Evolutionary conservation across 768 basidiomycete species (phyloP).

Genomic region (Chalciporus pseudorubinellus): DNA sequence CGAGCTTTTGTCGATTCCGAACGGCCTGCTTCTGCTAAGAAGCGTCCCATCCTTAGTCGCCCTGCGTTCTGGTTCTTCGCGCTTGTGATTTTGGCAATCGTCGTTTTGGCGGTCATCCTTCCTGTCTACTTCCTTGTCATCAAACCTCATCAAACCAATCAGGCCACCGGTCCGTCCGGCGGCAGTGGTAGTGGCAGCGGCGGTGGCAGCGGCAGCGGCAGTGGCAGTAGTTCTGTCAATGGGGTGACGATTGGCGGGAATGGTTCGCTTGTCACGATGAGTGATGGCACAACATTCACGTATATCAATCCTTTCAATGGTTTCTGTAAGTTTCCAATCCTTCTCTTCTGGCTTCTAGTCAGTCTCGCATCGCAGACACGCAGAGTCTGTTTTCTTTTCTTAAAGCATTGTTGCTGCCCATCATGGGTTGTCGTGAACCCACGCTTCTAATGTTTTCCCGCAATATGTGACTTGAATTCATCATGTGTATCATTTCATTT

Average conservation of each 20-base stretch:
- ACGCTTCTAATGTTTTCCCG: background rate
- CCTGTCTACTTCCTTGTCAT: conserved; percentile 38
- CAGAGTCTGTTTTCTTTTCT: background rate
- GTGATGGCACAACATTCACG: conserved; percentile 68
- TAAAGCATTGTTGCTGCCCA: background rate
- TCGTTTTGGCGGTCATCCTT: conserved; percentile 40
- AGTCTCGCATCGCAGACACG: background rate
- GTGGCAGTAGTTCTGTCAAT: background rate
- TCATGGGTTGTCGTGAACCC: background rate
- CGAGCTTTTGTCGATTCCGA: too few species aligned
- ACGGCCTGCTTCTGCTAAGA: conserved; percentile 7
- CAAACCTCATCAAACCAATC: conserved; percentile 17
- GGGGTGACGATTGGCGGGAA: conserved; percentile 51
- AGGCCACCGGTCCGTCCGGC: background rate
- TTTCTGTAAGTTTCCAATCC: conserved; percentile 48
- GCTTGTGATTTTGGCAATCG: conserved; percentile 27
- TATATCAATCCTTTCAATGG: conserved; percentile 80
- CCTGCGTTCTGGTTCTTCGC: conserved; percentile 30
- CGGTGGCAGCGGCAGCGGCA: background rate
- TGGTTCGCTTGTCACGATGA: conserved; percentile 61
- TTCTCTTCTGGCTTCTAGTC: background rate
- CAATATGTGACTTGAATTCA: too few species aligned
- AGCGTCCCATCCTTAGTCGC: conserved; percentile 17
- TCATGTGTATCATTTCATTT: background rate
- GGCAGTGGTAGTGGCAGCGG: background rate